Base-by-base conservation (phyloP, 2,329 filamentous ascomycete species). In the Claviceps monticola region DNA sequence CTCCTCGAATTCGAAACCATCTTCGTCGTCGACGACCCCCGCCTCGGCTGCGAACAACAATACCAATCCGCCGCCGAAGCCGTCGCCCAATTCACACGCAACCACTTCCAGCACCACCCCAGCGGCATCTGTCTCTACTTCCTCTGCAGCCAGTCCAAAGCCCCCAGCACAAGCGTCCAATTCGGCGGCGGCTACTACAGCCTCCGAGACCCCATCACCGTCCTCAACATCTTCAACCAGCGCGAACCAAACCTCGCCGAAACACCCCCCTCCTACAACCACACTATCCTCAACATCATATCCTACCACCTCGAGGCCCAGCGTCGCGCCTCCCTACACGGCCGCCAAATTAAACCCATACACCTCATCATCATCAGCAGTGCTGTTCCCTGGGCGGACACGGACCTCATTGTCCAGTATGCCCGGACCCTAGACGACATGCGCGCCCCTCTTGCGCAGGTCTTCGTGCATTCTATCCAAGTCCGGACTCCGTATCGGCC, bases 41-140 rank as follows among this genome's bases (percentile, higher is more conserved):
- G 81, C 5, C 90, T 84, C 59, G 97, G 97, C 91, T 71, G 73
- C 1, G 87, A 84, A 16, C 63, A 71, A n/a, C 77, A 75, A 21
- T 97, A 91, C 91, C 66, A 70, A 13, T 86, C 96, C 65, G 86
- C 87, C 0, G 70, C 75, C 26, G 71, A 76, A 8, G 87, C 85
- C 1, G 76, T 97, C 2, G 69, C 75, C 36, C 74, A 80, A 47
- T 89, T 97, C 61, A 78, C 88, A 0, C 88, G 88, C 0, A 84
- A 95, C 61, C 94, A 90, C 68, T 86, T 87, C 1, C 65, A 72
- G 4, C 82, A 86, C 65, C 91, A 97, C 64, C 69, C 73, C 0
- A 87, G 96, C 65, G 91, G 91, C 21, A 82, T 97, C 58, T 91
- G 97, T 63, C 73, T 97, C 56, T 89, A 87, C 74, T 97, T 97